Percentiles rank a stretch among this genome's conserved stretches.
Conservation (phyloP, 306 rosid genomes). For the Sesbania bispinosa region DNA sequence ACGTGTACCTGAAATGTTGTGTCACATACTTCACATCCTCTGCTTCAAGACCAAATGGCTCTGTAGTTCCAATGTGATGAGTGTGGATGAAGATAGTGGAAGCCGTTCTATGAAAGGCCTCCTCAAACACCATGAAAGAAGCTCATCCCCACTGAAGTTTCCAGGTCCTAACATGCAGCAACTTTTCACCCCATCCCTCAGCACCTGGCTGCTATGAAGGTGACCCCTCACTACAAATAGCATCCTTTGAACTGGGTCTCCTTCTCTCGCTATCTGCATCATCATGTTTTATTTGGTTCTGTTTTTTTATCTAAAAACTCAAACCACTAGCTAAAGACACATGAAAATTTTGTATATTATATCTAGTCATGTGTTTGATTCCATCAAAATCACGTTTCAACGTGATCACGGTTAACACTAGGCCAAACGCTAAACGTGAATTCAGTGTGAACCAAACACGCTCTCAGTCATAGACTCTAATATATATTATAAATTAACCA, state of each 20-base stretch:
- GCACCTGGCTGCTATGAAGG: conserved; percentile 80
- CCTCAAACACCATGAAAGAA: conserved; percentile 85
- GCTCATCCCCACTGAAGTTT: conserved; percentile 86
- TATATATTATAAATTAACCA: too few species aligned
- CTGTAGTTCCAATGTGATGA: conserved; percentile 73
- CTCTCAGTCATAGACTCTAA: too few species aligned
- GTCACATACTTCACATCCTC: conserved; percentile 83
- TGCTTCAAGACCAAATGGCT: conserved; percentile 84
- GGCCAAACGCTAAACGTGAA: too few species aligned
- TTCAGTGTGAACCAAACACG: too few species aligned
- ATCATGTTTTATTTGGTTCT: not conserved
- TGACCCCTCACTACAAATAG: conserved; percentile 85
- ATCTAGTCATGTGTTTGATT: too few species aligned
- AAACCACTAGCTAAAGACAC: too few species aligned
- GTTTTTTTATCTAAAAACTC: too few species aligned
- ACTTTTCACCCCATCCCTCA: conserved; percentile 76
- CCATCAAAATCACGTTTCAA: too few species aligned
- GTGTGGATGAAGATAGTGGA: conserved; percentile 72
- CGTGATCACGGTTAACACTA: too few species aligned
- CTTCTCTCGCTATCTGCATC: conserved; percentile 73
- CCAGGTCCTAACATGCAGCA: conserved; percentile 92
- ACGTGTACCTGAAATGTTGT: conserved; percentile 85
- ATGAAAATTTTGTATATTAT: too few species aligned
- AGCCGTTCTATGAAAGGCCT: conserved; percentile 79
- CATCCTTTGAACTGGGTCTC: conserved; percentile 95